These are phyloP conservation scores for Straminergon stramineum DNA, from an alignment of 225 moss, liverwort and hornwort genomes.

Conservation along the genomic window DNA sequence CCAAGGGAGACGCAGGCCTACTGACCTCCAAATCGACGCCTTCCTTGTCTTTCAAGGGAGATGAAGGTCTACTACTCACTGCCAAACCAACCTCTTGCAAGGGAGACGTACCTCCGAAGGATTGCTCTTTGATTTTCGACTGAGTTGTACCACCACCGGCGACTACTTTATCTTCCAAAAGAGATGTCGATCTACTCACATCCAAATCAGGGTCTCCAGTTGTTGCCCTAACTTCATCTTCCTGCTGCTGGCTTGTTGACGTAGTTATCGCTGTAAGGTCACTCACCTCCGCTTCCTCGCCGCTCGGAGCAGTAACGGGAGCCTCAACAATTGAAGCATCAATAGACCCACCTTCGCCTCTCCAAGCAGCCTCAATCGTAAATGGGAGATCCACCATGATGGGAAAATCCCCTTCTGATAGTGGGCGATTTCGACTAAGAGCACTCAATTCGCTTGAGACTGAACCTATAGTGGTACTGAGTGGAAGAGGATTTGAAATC, in stretches of 20 bases:
- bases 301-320: not conserved
- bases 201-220: constrained; percentile 3
- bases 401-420: constrained; percentile 75
- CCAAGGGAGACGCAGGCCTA: constrained; percentile 47
- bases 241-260: not conserved
- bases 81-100: constrained; percentile 1
- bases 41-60: constrained; percentile 37
- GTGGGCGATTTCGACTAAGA: constrained; percentile 24
- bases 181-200: constrained; percentile 23
- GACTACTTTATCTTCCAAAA: constrained; percentile 10
- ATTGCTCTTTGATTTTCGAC: not conserved
- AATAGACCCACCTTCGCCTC: constrained; percentile 32
- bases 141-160: constrained; percentile 21
- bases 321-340: constrained; percentile 21
- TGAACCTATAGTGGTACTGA: not conserved
- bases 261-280: constrained; percentile 20
- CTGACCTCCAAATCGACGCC: constrained; percentile 8
- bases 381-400: constrained; percentile 63
- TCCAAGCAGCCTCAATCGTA: constrained; percentile 57
- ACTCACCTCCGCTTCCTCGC: constrained; percentile 14
- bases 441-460: constrained; percentile 22
- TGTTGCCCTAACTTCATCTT: not conserved
- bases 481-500: constrained; percentile 30
- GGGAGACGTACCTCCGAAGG: constrained; percentile 16
- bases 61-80: constrained; percentile 36